Base-by-base conservation (phyloP, 2,329 filamentous ascomycete genomes). In the Albophoma yamanashiensis region DNA sequence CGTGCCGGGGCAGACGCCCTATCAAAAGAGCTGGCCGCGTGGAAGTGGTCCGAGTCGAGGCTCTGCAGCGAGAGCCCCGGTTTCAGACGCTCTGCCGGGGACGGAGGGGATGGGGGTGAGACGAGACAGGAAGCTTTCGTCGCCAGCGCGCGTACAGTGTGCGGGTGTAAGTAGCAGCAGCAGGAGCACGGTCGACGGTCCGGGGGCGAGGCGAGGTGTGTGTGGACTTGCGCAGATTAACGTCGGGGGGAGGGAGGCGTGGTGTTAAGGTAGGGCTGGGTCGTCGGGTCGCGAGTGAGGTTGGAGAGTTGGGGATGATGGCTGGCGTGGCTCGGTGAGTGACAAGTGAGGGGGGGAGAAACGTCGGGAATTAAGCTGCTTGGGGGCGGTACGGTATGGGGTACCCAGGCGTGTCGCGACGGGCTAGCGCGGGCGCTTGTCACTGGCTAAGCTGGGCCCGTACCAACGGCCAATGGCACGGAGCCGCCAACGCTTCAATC, bases 1-100 rank as follows among this genome's bases (percentile, higher is more conserved):
- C 59, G 60, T 60, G 57, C 60, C 62, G 62, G 63, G 63, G 39
- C 22, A 34, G 56, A 55, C 57, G 57, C 55, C 57, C 63, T 60
- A 58, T 60, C 60, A 62, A 45, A 45, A 36, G 50, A 22, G 31
- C 50, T 55, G 61, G 58, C n/a, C 34, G 59, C 40, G 50, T 36
- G 42, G 47, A 55, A 31, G 39, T 52, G 60, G 58, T 55, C 58
- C 39, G 55, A 60, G 40, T 59, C 50, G 56, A 50, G 43, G 25
- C 47, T 38, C 47, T 55, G 56, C 57, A 60, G 40, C 36, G 43
- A 52, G 34, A 40, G 56, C 50, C 57, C 50, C 57, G 47, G 39
- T 62, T 55, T 55, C 55, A 59, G 58, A 57, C 34, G 58, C 25
- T 43, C 34, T 55, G 57, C 45, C 45, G 57, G 22, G 25, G 47